These are phyloP conservation scores for Cyclanthera cordifolia DNA, from an alignment of 306 rosid species.

Conservation along the genomic window DNA sequence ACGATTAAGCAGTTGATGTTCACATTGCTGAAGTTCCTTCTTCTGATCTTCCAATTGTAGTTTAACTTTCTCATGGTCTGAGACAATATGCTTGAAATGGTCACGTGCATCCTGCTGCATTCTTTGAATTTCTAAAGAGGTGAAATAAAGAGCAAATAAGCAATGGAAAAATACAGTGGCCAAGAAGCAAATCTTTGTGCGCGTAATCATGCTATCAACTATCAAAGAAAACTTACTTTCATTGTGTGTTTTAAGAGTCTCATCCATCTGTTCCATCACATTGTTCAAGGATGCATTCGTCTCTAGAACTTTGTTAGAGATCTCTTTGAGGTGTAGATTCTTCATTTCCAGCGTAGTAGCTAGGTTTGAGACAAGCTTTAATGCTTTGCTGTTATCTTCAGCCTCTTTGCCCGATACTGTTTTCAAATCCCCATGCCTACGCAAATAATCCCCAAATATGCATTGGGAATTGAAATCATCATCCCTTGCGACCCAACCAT, in stretches of 20 bases:
- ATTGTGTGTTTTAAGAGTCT: slow-evolving; percentile 25
- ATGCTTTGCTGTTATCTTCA: slow-evolving; percentile 29
- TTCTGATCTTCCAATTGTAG: slow-evolving; percentile 31
- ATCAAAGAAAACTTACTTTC: slow-evolving; percentile 30
- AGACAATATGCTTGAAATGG: slow-evolving; percentile 21
- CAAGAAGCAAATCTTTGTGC: slow-evolving; percentile 8
- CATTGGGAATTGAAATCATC: slow-evolving; percentile 21
- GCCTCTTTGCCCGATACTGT: slow-evolving; percentile 27
- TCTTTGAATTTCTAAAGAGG: slow-evolving; percentile 32
- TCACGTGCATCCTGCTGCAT: slow-evolving; percentile 27
- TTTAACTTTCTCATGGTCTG: slow-evolving; percentile 33
- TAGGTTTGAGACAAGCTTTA: slow-evolving; percentile 39
- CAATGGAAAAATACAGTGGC: background rate
- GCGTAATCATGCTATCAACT: background rate
- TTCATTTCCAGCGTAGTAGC: slow-evolving; percentile 34
- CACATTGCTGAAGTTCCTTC: slow-evolving; percentile 34
- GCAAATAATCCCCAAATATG: slow-evolving; percentile 26
- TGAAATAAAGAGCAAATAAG: slow-evolving; percentile 15
- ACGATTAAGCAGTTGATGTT: slow-evolving; percentile 38
- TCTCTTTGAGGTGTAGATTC: slow-evolving; percentile 33
- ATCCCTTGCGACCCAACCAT: slow-evolving; percentile 59
- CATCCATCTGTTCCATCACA: slow-evolving; percentile 35
- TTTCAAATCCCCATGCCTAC: slow-evolving; percentile 34
- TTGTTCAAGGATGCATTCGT: slow-evolving; percentile 27
- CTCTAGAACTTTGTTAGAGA: slow-evolving; percentile 24